Conservation (phyloP, 441 rosid genomes). For the Populus hybrid region DNA sequence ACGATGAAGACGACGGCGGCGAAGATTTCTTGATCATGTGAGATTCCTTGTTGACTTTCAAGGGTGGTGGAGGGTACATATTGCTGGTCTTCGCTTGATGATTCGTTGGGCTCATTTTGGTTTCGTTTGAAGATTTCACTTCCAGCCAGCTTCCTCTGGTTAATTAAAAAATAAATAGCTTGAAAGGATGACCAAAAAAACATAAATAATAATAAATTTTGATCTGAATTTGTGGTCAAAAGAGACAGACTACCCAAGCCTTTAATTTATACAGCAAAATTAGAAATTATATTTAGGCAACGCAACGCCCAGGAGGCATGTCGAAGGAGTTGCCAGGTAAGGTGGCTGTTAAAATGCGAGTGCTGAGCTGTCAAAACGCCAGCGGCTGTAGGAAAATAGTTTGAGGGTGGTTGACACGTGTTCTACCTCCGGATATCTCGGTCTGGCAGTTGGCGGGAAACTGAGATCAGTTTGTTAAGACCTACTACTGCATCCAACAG, state of each 20-base stretch:
- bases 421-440: neutral
- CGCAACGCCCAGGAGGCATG: neutral
- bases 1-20: slow-evolving; percentile 30
- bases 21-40: slow-evolving; percentile 51
- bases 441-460: slow-evolving; percentile 15
- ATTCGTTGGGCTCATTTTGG: slow-evolving; percentile 42
- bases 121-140: too few relatives aligned
- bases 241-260: neutral
- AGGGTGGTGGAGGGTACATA: slow-evolving; percentile 20
- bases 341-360: neutral
- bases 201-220: neutral
- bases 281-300: neutral
- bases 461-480: slow-evolving; percentile 1
- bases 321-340: neutral
- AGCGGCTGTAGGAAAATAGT: slow-evolving; percentile 14
- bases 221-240: neutral
- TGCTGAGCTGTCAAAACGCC: slow-evolving; percentile 3
- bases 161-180: too few relatives aligned
- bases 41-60: slow-evolving; percentile 56
- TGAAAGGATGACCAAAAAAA: too few relatives aligned
- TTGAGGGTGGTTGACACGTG: slow-evolving; percentile 1
- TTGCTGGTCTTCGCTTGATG: slow-evolving; percentile 19
- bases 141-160: neutral
- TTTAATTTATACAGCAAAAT: too few relatives aligned
- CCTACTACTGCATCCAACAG: neutral